Percentiles rank a stretch among this genome's conserved stretches.
These are phyloP conservation scores for Aristolochia contorta DNA, from an alignment of 164 flowering plant species.

Conservation along the genomic window DNA sequence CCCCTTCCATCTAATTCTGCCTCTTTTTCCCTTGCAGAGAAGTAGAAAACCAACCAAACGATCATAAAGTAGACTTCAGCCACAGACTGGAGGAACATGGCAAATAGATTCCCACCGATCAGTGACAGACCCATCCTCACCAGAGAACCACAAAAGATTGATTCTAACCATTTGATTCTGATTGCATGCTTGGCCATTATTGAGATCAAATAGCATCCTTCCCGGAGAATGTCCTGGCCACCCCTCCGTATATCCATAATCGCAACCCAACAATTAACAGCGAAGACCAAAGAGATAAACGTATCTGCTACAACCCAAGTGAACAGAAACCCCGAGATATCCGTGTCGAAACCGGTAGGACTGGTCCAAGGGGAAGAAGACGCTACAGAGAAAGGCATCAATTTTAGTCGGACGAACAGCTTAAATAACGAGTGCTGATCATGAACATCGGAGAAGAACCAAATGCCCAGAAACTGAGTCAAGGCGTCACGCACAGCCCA, in stretches of 20 bases:
- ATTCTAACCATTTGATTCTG: conserved; percentile 65
- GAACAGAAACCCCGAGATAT: conserved; percentile 56
- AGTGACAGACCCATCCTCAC: conserved; percentile 41
- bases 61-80: conserved; percentile 86
- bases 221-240: conserved; percentile 70
- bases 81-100: conserved; percentile 46
- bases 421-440: conserved; percentile 80
- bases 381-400: conserved; percentile 83
- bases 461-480: conserved; percentile 78
- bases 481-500: conserved; percentile 96
- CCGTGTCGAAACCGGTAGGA: conserved; percentile 39
- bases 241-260: conserved; percentile 62
- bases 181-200: conserved; percentile 62
- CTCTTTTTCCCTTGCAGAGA: conserved; percentile 61
- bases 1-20: conserved; percentile 50
- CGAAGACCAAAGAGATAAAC: conserved; percentile 50
- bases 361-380: conserved; percentile 38
- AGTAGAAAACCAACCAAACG: conserved; percentile 79
- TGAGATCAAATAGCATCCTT: conserved; percentile 68
- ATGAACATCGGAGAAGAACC: conserved; percentile 83
- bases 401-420: conserved; percentile 72
- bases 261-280: conserved; percentile 85
- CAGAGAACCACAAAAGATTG: conserved; percentile 50
- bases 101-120: conserved; percentile 40
- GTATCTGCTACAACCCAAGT: conserved; percentile 67